Percentiles rank a stretch among this genome's conserved stretches.
Evolutionary conservation across 176 grass and related monocot genomes (phyloP).

Genomic region (Pontederia paniculata): DNA sequence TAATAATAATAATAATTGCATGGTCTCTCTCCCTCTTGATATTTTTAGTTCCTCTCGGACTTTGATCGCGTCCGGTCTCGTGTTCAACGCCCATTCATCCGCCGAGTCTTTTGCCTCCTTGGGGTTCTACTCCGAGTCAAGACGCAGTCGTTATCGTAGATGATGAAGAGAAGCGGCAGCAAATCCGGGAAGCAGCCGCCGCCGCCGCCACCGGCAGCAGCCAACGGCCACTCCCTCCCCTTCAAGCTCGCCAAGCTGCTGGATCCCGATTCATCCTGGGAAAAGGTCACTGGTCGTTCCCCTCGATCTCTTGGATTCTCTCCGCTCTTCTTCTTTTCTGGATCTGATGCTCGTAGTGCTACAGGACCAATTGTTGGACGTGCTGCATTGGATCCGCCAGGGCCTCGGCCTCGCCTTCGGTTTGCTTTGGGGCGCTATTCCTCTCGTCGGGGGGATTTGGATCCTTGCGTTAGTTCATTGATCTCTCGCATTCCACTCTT

Average conservation of each 20-base stretch:
- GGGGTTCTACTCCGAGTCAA: no score
- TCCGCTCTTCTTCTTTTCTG: neutral
- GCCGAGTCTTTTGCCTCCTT: no score
- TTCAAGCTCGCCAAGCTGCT: slow-evolving; percentile 72
- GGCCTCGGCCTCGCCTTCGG: slow-evolving; percentile 59
- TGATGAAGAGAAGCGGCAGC: no score
- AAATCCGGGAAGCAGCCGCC: no score
- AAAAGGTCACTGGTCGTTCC: slow-evolving; percentile 39
- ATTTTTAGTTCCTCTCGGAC: no score
- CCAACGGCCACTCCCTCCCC: slow-evolving; percentile 39
- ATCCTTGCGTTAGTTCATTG: slow-evolving; percentile 54
- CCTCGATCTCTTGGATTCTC: neutral
- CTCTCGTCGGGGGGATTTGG: slow-evolving; percentile 80
- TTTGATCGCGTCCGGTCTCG: no score
- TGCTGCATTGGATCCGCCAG: slow-evolving; percentile 95
- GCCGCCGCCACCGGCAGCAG: slow-evolving; percentile 17
- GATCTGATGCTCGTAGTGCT: neutral
- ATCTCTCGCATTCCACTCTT: no score
- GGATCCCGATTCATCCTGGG: slow-evolving; percentile 72
- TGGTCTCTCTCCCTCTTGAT: no score
- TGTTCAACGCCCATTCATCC: no score
- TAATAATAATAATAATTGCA: no score
- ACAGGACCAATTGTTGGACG: slow-evolving; percentile 79
- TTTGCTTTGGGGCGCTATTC: slow-evolving; percentile 74
- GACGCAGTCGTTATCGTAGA: no score